These are phyloP conservation scores for Parastagonospora avenae DNA, from an alignment of 2,329 filamentous ascomycete species.

Conservation along the genomic window DNA sequence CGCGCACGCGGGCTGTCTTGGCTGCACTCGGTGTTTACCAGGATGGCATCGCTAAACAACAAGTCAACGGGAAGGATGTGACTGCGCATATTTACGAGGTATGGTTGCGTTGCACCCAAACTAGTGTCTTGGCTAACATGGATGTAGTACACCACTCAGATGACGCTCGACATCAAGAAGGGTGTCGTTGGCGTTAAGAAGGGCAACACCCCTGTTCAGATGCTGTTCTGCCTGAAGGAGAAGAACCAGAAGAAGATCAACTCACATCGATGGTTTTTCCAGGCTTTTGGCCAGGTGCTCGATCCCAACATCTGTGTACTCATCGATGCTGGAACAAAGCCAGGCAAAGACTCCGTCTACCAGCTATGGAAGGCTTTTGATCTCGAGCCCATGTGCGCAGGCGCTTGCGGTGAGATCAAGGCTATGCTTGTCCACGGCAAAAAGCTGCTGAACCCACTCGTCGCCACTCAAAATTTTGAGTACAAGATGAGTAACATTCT, in stretches of 20 bases:
- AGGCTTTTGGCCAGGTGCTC: slow-evolving; percentile 88
- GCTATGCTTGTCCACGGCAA: slow-evolving; percentile 91
- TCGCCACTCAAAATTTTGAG: slow-evolving; percentile 97
- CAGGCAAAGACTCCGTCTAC: slow-evolving; percentile 93
- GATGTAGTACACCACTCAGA: slow-evolving; percentile 75
- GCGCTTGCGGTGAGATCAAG: slow-evolving; percentile 98
- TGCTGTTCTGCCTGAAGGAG: slow-evolving; percentile 97
- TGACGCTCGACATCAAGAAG: slow-evolving; percentile 87
- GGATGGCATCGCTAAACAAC: slow-evolving; percentile 97
- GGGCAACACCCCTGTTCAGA: slow-evolving; percentile 85
- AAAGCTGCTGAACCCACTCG: slow-evolving; percentile 88
- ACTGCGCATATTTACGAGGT: slow-evolving; percentile 92
- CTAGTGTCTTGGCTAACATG: slow-evolving; percentile 17
- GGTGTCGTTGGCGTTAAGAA: slow-evolving; percentile 84
- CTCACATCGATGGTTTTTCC: slow-evolving; percentile 98
- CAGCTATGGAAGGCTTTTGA: slow-evolving; percentile 99
- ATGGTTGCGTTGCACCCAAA: slow-evolving; percentile 2
- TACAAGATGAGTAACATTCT: slow-evolving; percentile 99
- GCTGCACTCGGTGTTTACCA: slow-evolving; percentile 97
- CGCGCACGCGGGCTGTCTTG: slow-evolving; percentile 83
- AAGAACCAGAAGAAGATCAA: slow-evolving; percentile 99
- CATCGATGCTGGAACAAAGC: slow-evolving; percentile 93
- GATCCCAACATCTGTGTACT: slow-evolving; percentile 97
- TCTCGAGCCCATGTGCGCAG: slow-evolving; percentile 94
- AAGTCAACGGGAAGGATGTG: slow-evolving; percentile 95